Percentiles rank a stretch among this genome's conserved stretches.
Conservation (phyloP, 257 asterid species). For the Solanum pinnatisectum region DNA sequence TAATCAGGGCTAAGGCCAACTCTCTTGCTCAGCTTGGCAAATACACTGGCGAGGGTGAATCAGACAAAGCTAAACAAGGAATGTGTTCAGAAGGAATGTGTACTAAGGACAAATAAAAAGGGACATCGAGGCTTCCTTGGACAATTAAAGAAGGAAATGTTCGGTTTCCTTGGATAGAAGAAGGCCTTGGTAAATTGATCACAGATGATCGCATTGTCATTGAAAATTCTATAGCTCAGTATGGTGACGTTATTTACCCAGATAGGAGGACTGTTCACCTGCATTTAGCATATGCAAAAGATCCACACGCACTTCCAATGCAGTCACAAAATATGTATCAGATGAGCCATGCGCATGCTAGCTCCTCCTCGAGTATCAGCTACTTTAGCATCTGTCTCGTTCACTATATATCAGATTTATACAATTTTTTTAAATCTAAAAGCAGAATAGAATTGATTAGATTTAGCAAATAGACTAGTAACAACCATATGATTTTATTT, state of each 20-base stretch:
- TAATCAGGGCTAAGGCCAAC: constrained; percentile 9
- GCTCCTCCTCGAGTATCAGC: neutral
- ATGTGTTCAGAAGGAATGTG: neutral
- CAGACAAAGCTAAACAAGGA: constrained; percentile 15
- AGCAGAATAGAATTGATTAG: neutral
- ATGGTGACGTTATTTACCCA: constrained; percentile 83
- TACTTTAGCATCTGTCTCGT: neutral
- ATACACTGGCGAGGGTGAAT: neutral
- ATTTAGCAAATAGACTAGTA: neutral
- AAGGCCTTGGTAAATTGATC: constrained; percentile 68
- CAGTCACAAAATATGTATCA: neutral
- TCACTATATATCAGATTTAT: neutral
- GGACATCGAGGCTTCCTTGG: too few species aligned
- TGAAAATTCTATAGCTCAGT: constrained; percentile 76
- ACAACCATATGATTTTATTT: neutral
- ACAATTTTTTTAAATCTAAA: neutral
- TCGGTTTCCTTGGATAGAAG: constrained; percentile 42
- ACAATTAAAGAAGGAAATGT: too few species aligned
- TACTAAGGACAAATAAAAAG: neutral
- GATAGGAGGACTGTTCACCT: constrained; percentile 39
- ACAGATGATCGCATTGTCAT: constrained; percentile 79
- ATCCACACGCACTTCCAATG: neutral
- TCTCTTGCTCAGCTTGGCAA: constrained; percentile 16
- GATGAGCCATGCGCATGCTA: neutral
- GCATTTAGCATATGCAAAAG: neutral